Conservation (phyloP, 1,284 basidiomycete genomes). For the Mrakiaceae sp. region DNA sequence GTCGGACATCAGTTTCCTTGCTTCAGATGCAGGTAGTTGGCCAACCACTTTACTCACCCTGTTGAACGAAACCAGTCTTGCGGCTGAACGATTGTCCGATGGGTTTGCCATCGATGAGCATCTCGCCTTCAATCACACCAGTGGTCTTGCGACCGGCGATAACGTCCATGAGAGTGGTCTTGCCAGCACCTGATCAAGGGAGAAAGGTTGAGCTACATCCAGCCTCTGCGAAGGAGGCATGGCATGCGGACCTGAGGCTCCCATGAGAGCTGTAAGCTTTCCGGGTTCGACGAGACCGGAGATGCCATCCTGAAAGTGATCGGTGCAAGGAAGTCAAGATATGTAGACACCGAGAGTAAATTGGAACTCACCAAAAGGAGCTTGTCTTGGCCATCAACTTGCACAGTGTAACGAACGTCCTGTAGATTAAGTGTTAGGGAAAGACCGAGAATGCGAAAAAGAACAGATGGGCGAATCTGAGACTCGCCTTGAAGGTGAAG, state of each 20-base stretch:
- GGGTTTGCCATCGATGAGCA: slow-evolving; percentile 38
- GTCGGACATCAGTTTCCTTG: slow-evolving; percentile 10
- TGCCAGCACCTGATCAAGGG: slow-evolving; percentile 49
- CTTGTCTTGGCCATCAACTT: slow-evolving; percentile 32
- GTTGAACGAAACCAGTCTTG: slow-evolving; percentile 38
- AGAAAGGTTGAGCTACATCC: slow-evolving; percentile 23
- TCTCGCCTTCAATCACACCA: slow-evolving; percentile 52
- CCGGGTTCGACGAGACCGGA: slow-evolving; percentile 43
- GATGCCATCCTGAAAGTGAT: slow-evolving; percentile 36
- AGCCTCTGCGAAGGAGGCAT: slow-evolving; percentile 8
- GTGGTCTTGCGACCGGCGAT: slow-evolving; percentile 39
- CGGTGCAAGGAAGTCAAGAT: slow-evolving; percentile 9
- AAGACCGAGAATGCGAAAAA: background rate
- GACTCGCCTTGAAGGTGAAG: slow-evolving; percentile 4
- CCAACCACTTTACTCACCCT: slow-evolving; percentile 20
- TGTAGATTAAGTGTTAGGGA: slow-evolving; percentile 34
- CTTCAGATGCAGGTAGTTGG: slow-evolving; percentile 21
- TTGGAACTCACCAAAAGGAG: slow-evolving; percentile 10
- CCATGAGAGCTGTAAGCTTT: slow-evolving; percentile 40
- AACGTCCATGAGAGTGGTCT: slow-evolving; percentile 42
- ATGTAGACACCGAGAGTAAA: too few relatives aligned
- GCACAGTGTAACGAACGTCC: slow-evolving; percentile 38
- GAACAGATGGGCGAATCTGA: too few relatives aligned
- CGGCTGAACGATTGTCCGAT: slow-evolving; percentile 41
- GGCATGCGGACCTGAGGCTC: slow-evolving; percentile 28